Percentiles rank a stretch among this genome's conserved stretches.
Evolutionary conservation across 176 grass and related monocot genomes (phyloP).

Genomic region (Guadua angustifolia): DNA sequence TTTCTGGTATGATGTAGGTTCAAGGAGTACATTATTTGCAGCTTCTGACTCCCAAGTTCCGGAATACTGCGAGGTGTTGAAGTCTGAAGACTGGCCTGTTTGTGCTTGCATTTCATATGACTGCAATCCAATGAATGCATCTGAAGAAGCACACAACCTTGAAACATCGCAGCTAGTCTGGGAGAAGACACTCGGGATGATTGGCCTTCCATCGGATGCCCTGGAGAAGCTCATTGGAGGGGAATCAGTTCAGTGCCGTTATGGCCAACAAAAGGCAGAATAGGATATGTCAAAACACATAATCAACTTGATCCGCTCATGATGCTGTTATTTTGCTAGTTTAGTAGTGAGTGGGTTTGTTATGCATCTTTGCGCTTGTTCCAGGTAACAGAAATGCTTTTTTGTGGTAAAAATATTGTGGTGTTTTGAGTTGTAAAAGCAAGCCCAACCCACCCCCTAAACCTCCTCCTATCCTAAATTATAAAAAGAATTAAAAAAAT

Average conservation of each 20-base stretch:
- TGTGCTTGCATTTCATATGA: conserved; percentile 86
- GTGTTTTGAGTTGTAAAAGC: conserved; percentile 7
- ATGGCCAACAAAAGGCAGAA: conserved; percentile 38
- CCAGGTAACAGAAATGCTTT: not conserved
- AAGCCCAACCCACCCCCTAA: too few relatives aligned
- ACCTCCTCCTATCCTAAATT: too few relatives aligned
- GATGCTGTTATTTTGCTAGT: too few relatives aligned
- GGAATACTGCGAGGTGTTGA: too few relatives aligned
- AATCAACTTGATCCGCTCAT: too few relatives aligned
- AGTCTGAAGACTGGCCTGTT: conserved; percentile 78
- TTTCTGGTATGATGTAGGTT: too few relatives aligned
- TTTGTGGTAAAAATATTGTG: not conserved
- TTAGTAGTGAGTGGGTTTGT: not conserved
- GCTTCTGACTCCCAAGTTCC: too few relatives aligned
- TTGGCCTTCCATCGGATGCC: conserved; percentile 72
- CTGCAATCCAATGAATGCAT: conserved; percentile 86
- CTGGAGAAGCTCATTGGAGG: conserved; percentile 79
- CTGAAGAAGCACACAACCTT: conserved; percentile 89
- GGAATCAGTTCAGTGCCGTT: conserved; percentile 66
- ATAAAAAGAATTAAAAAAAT: too few relatives aligned
- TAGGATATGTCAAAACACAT: too few relatives aligned
- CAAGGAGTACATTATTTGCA: too few relatives aligned
- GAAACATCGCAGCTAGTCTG: conserved; percentile 70
- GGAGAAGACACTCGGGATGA: conserved; percentile 86
- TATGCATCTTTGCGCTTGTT: conserved; percentile 11